Evolutionary conservation across 306 rosid genomes (phyloP).

Genomic region (Spatholobus suberectus): DNA sequence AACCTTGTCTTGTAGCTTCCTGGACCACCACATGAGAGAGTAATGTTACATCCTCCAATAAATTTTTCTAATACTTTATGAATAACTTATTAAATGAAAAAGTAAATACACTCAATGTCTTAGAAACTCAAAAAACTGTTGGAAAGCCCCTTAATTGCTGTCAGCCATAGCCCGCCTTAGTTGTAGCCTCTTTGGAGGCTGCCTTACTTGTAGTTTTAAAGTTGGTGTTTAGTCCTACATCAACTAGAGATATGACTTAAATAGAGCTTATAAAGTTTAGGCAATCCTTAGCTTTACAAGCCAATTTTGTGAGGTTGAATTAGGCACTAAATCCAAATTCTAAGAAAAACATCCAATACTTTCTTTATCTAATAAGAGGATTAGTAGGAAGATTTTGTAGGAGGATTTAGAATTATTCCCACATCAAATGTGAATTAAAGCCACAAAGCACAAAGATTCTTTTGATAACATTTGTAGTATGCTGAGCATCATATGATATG

Average conservation of each 20-base stretch:
- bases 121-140: background rate
- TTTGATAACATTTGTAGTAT: conserved; percentile 11
- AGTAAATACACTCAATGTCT: background rate
- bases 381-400: background rate
- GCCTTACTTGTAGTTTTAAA: no score
- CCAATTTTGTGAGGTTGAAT: no score
- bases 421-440: conserved; percentile 30
- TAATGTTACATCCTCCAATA: background rate
- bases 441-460: background rate
- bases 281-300: no score
- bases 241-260: no score
- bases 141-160: no score
- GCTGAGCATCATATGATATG: background rate
- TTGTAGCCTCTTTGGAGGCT: no score
- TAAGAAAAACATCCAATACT: background rate
- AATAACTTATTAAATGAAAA: background rate
- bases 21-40: conserved; percentile 37
- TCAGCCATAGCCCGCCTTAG: no score
- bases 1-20: conserved; percentile 80
- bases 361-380: background rate
- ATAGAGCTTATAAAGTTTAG: no score
- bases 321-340: no score
- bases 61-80: background rate
- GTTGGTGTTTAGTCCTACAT: no score
- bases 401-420: background rate